Evolutionary conservation across 2,329 filamentous ascomycete species (phyloP), one percentile per base, ranked within the genome.

Genomic region (Grosmannia penicillata): DNA sequence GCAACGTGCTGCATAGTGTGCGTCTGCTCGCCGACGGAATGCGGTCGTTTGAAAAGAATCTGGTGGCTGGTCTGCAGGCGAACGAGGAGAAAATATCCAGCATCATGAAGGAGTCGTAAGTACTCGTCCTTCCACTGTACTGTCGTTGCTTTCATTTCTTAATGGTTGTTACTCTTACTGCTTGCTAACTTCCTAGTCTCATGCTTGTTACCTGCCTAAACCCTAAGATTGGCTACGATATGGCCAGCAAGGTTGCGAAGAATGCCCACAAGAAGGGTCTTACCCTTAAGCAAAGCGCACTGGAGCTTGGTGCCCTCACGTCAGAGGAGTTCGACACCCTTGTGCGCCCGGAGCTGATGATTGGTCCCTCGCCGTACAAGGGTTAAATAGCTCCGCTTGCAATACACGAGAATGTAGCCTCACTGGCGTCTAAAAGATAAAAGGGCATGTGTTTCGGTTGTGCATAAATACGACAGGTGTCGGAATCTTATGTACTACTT

Each of bases 121-220:
- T 55, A 57, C 37, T 38, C 17, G 21, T 25, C 15, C 33, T 37
- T 30, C n/a, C n/a, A n/a, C n/a, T n/a, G n/a, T n/a, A n/a, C n/a
- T n/a, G 31, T 21, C 17, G 25, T 29, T 17, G 17, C 17, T 28
- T 15, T 30, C 8, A 6, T 27, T 27, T 37, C 23, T 33, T 29
- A 23, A 31, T 21, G 9, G 17, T 17, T 7, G 14, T 27, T 21
- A 22, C 29, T 26, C 19, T 33, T 23, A 8, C 19, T 17, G 13
- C 13, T 8, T 17, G 19, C 25, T 33, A 35, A 40, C 38, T 18
- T 2, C n/a, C 21, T 49, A 93, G 85, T 56, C 72, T 98, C 52
- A 98, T 98, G 91, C 74, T 96, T 48, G 91, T 96, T 26, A 98
- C 91, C 48, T 95, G 89, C 70, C 71, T 96, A 46, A 95, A 95